These are phyloP conservation scores for Diutina scorzettiae DNA, from an alignment of 1,139 yeast genomes.

Conservation along the genomic window DNA sequence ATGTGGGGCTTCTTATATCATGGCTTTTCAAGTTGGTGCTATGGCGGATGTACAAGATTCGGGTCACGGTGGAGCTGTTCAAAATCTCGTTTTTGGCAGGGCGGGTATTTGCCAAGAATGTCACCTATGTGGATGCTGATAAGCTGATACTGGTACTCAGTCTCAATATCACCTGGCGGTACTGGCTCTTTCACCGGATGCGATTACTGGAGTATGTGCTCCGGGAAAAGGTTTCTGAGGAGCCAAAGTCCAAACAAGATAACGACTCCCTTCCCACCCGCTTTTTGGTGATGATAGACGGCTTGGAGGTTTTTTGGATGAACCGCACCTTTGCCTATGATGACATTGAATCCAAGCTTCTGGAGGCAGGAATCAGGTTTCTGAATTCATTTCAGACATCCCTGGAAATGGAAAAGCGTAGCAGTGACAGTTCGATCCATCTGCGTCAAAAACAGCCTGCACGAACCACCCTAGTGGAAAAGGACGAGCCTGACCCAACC, in stretches of 20 bases:
- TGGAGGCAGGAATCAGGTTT: background rate
- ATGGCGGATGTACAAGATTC: constrained; percentile 51
- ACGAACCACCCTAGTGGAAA: background rate
- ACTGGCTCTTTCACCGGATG: constrained; percentile 55
- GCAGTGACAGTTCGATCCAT: background rate
- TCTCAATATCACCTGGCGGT: constrained; percentile 78
- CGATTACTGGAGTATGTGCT: constrained; percentile 30
- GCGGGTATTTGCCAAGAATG: constrained; percentile 62
- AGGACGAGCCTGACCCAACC: background rate
- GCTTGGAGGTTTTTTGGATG: constrained; percentile 71
- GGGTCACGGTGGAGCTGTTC: constrained; percentile 57
- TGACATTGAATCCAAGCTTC: constrained; percentile 36
- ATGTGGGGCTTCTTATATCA: constrained; percentile 54
- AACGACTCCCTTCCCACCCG: constrained; percentile 49
- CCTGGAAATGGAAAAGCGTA: background rate
- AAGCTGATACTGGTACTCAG: constrained; percentile 58
- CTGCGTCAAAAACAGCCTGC: too few species aligned
- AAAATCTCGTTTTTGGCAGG: constrained; percentile 77
- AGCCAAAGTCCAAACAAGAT: constrained; percentile 13
- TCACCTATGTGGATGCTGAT: constrained; percentile 60
- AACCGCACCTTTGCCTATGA: constrained; percentile 75
- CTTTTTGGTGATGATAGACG: constrained; percentile 49
- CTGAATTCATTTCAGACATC: background rate
- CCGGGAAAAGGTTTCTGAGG: background rate
- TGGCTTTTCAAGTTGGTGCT: constrained; percentile 36